Base-by-base conservation (phyloP, 306 rosid species). In the Dryas alaskensis region DNA sequence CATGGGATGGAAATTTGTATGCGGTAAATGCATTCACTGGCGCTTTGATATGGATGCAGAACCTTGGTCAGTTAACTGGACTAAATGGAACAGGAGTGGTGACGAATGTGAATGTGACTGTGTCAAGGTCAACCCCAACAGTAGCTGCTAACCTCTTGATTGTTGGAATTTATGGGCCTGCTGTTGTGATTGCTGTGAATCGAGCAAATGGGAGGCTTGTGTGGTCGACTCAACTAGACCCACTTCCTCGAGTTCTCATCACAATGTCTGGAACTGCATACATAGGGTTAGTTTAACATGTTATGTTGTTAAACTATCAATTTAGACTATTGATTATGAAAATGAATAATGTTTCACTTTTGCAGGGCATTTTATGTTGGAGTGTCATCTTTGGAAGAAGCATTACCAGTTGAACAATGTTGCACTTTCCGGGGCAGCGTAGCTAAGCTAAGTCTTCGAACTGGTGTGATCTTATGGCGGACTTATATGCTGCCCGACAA, bases 401-500 rank as follows among this genome's bases (percentile, higher is more conserved):
- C 40, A 7, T 70, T 80, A 58, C 80, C 84, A 17, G 82, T 78
- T 7, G 12, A n/a, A 14, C 81, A 73, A 70, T 80, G 87, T 60
- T 80, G 77, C 80, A 77, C 79, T n/a, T 83, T 83, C 69, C 16
- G 80, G 4, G 84, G 87, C 50, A 84, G 84, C 54, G 27, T 84
- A 52, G 84, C 47, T 7, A 83, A 70, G 74, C 73, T 83, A 52
- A 76, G 73, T 47, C 51, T 76, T 2, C n/a, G 40, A 59, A 77
- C 80, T 4, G 84, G 82, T 55, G 9, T 2, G 9, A 39, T 80
- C 69, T 57, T 60, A 10, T 84, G 84, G 84, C 75, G 22, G 44
- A 80, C 84, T n/a, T 74, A 63, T 43, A 84, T 76, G 40, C 67
- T 84, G n/a, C 87, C 76, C 0, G 80, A 84, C 17, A 84, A 80